Conservation (phyloP, 495 filamentous ascomycete species). For the Neurospora pannonica region DNA sequence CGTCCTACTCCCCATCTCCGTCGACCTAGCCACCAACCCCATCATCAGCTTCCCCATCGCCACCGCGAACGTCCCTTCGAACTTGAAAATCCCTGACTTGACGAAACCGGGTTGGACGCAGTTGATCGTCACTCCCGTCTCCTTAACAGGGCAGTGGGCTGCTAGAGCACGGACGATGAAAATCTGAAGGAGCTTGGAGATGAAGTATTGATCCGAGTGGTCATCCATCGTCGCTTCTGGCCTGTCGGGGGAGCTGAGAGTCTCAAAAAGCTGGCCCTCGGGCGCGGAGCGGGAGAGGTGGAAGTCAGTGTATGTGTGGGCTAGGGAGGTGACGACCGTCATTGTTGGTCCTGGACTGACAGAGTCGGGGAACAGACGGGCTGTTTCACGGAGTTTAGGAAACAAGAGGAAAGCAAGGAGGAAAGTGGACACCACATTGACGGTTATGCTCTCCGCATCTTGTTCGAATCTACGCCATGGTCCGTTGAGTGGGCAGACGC, state of each 20-base stretch:
- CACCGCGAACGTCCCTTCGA: not conserved
- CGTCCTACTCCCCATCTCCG: slow-evolving; percentile 36
- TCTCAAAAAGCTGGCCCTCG: not conserved
- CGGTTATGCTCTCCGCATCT: slow-evolving; percentile 38
- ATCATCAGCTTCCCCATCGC: slow-evolving; percentile 17
- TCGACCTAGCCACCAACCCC: slow-evolving; percentile 22
- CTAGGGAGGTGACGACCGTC: slow-evolving; percentile 17
- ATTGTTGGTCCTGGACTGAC: slow-evolving; percentile 16
- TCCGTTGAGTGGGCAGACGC: slow-evolving; percentile 8
- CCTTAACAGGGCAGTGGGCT: not conserved
- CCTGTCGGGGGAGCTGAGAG: not conserved
- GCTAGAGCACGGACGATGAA: slow-evolving; percentile 30
- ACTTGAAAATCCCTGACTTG: not conserved
- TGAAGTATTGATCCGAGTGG: slow-evolving; percentile 19
- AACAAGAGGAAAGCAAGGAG: slow-evolving; percentile 38
- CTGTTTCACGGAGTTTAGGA: slow-evolving; percentile 28
- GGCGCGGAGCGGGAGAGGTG: not conserved
- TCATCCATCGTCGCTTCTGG: not conserved
- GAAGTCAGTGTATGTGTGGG: slow-evolving; percentile 3
- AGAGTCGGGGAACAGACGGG: not conserved
- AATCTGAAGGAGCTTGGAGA: slow-evolving; percentile 34
- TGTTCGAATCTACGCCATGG: slow-evolving; percentile 19
- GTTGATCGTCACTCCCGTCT: not conserved
- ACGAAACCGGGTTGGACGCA: slow-evolving; percentile 6
- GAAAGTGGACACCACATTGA: slow-evolving; percentile 44